Percentiles rank a stretch among this genome's conserved stretches.
These are phyloP conservation scores for Hygrocybe punicea DNA, from an alignment of 768 basidiomycete genomes.

Conservation along the genomic window DNA sequence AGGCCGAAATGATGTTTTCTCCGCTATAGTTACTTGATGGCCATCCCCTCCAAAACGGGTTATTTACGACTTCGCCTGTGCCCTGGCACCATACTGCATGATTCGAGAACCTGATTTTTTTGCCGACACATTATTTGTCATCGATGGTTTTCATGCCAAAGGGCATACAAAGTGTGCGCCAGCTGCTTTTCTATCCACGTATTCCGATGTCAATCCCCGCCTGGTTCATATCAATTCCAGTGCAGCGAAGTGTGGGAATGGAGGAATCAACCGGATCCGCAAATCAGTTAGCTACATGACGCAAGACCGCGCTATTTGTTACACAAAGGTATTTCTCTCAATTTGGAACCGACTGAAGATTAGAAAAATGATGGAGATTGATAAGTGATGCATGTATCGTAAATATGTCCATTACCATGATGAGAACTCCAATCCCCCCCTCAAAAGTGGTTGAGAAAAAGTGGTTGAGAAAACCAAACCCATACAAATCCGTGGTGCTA, in stretches of 20 bases:
- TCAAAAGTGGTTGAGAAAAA: too few species aligned
- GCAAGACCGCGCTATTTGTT: conserved; percentile 25
- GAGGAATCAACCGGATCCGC: conserved; percentile 22
- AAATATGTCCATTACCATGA: too few species aligned
- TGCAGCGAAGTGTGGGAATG: conserved; percentile 34
- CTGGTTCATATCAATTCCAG: conserved; percentile 29
- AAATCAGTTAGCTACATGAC: conserved; percentile 32
- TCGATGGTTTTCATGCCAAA: conserved; percentile 29
- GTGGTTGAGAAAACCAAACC: too few species aligned
- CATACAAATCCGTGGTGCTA: too few species aligned
- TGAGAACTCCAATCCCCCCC: too few species aligned
- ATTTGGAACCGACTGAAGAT: conserved; percentile 5
- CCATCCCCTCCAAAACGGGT: conserved; percentile 25
- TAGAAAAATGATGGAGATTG: neutral
- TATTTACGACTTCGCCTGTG: conserved; percentile 30
- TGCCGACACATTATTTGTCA: conserved; percentile 26
- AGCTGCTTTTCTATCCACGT: conserved; percentile 25
- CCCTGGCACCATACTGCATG: conserved; percentile 34
- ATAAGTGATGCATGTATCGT: too few species aligned
- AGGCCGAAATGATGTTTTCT: conserved; percentile 40
- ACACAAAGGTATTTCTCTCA: conserved; percentile 23
- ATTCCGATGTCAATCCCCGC: conserved; percentile 21
- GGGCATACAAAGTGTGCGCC: conserved; percentile 31
- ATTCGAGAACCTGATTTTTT: conserved; percentile 27
- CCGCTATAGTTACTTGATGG: conserved; percentile 36